These are phyloP conservation scores for Fusarium tupiense DNA, from an alignment of 2,329 filamentous ascomycete genomes.

Conservation along the genomic window DNA sequence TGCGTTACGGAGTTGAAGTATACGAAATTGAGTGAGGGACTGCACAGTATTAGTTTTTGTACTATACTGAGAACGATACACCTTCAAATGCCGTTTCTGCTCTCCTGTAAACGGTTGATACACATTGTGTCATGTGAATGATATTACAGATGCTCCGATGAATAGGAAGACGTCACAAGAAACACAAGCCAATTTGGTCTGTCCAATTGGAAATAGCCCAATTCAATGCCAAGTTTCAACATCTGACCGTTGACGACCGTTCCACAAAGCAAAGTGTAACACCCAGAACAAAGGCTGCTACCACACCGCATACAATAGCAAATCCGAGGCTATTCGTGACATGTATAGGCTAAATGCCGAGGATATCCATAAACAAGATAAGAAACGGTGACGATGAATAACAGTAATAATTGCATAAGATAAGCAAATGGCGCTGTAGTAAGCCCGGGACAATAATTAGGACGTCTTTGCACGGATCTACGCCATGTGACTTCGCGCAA, in stretches of 20 bases:
- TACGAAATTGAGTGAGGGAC: neutral
- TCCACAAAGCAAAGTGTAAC: neutral
- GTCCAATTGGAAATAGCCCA: neutral
- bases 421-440: constrained; percentile 1
- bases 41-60: neutral
- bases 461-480: neutral
- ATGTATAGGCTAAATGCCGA: neutral
- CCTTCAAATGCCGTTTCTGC: neutral
- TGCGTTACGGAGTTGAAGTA: neutral
- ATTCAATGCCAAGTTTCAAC: neutral
- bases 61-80: neutral
- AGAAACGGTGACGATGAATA: neutral
- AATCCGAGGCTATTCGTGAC: neutral
- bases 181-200: neutral
- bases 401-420: neutral
- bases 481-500: constrained; percentile 46
- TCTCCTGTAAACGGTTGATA: neutral
- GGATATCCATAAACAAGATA: neutral
- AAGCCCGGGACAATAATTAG: constrained; percentile 18
- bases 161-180: neutral
- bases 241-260: neutral
- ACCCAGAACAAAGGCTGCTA: neutral
- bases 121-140: neutral
- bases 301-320: neutral
- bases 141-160: neutral